These are phyloP conservation scores for Ramaria sp. DNA, from an alignment of 768 basidiomycete species.

Conservation along the genomic window DNA sequence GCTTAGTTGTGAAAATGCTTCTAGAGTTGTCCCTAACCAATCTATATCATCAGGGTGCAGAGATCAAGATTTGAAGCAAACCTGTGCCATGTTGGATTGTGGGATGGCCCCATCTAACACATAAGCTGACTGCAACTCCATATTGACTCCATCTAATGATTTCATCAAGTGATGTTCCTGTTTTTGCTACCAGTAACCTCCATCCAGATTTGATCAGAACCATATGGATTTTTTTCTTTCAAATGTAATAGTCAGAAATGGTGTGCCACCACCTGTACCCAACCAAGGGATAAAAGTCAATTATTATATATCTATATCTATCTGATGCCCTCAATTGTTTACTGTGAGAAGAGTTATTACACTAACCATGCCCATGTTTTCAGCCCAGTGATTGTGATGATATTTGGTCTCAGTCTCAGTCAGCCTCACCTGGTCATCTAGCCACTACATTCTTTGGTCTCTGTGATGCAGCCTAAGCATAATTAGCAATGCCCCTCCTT, in stretches of 20 bases:
- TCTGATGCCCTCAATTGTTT: no score
- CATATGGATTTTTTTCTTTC: background rate
- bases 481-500: no score
- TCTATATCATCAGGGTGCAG: background rate
- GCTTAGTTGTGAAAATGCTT: background rate
- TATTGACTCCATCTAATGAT: background rate
- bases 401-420: no score
- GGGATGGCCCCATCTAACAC: background rate
- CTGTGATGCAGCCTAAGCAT: no score
- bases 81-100: background rate
- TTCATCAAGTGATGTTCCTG: background rate
- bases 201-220: background rate
- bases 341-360: no score
- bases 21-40: background rate
- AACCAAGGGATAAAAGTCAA: no score
- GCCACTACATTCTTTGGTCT: no score
- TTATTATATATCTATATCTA: no score
- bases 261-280: no score
- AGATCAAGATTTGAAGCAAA: slow-evolving; percentile 7
- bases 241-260: background rate
- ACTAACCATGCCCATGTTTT: no score
- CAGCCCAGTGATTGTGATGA: no score
- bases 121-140: background rate
- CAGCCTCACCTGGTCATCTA: no score
- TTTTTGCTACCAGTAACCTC: background rate